phyloP scores from a whole-genome alignment of 2,329 filamentous ascomycete genomes.

The Leptographium procerum region DNA sequence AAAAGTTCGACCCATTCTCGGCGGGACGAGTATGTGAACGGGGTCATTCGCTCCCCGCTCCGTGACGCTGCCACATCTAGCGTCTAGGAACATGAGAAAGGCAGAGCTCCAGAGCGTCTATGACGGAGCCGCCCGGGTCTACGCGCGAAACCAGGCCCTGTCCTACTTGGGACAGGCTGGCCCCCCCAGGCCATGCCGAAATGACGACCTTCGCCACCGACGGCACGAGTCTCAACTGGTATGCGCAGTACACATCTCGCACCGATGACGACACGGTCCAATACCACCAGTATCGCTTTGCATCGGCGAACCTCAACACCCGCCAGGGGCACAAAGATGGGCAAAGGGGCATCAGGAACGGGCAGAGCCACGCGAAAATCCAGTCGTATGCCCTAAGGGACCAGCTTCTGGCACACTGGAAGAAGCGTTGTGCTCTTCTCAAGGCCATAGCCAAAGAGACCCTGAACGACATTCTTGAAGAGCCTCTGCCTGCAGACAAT shows the following conservation, averaged over 20 bases:
- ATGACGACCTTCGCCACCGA: constrained; percentile 18
- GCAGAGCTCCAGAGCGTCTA: constrained; percentile 14
- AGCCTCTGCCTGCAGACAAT: too few relatives aligned
- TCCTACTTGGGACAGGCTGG: constrained; percentile 10
- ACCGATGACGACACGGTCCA: constrained; percentile 9
- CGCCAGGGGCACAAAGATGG: constrained; percentile 2
- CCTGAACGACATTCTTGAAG: too few relatives aligned
- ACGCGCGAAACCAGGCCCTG: constrained; percentile 18
- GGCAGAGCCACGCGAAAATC: constrained; percentile 13
- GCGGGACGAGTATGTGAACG: background rate
- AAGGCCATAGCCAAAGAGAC: too few relatives aligned
- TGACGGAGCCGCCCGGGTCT: constrained; percentile 18
- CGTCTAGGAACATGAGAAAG: constrained; percentile 9
- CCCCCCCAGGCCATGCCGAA: constrained; percentile 12
- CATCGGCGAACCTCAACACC: background rate
- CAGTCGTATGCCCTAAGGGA: constrained; percentile 12
- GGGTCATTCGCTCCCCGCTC: constrained; percentile 12
- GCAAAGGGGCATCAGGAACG: constrained; percentile 14
- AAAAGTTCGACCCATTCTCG: background rate
- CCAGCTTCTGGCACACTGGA: constrained; percentile 12
- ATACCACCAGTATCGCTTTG: background rate
- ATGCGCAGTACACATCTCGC: constrained; percentile 15
- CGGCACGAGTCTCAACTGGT: constrained; percentile 16
- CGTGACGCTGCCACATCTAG: constrained; percentile 17
- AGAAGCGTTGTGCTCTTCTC: background rate